Base-by-base conservation (phyloP, 164 flowering plant species). In the Taxillus chinensis region DNA sequence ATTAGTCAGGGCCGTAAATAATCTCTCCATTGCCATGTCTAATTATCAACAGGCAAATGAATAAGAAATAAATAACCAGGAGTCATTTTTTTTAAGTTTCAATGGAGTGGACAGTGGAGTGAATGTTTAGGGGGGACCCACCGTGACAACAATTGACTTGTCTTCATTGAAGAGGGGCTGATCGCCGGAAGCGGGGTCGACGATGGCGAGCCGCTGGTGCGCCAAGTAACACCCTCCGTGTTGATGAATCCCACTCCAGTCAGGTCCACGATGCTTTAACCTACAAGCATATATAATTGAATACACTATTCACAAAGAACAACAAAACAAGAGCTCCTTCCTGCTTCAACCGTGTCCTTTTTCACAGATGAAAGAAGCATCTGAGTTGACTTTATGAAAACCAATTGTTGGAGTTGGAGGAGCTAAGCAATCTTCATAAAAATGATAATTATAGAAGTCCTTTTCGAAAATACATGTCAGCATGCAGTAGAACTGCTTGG, bases 251-350 rank as follows among this genome's bases (percentile, higher is more conserved):
- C 99, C 99, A 73, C 97, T 90, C 99, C 99, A 93, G 65, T 93
- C 97, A 5, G 99, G 99, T 9, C 99, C 99, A 8, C 99, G 83
- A 72, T 93, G 99, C 89, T 81, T 93, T 87, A 93, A 78, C 57
- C 99, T 93, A 39, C 16, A 58, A 2, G 46, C 58, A 27, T 27
- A 27, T 27, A 27, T 27, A 27, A 27, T 27, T 27, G 56, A n/a
- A 7, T 39, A 59, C 50, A 42, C 42, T 41, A 63, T 45, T 45
- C 9, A 57, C 38, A 9, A 43, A 43, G 46, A 9, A 43, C 46
- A 43, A 43, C 10, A 6, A 6, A 43, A 43, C 10, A 6, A 6
- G 46, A 6, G 10, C 7, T 43, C 10, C 10, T 43, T 43, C 46
- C 10, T 6, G 7, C 8, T 43, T 43, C 10, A 9, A 43, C 46